Percentiles rank a stretch among this genome's conserved stretches.
phyloP scores from a whole-genome alignment of 768 basidiomycete genomes.

The Tricholoma terreum region DNA sequence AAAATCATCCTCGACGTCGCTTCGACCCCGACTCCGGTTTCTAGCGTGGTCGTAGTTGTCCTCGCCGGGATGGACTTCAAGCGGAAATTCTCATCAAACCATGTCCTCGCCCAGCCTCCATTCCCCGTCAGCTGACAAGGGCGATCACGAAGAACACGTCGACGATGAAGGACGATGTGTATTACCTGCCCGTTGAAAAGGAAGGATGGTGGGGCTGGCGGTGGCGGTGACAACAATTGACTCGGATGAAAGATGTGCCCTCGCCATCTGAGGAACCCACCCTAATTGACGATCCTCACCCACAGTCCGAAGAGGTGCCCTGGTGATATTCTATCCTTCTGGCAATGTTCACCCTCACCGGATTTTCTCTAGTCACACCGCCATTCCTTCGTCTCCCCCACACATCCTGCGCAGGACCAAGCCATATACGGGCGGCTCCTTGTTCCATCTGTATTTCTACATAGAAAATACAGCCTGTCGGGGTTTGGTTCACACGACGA shows the following conservation, averaged over 20 bases:
- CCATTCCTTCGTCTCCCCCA: background rate
- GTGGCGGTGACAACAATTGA: background rate
- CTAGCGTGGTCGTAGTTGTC: background rate
- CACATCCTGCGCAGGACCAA: background rate
- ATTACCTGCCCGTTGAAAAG: background rate
- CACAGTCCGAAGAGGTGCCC: too few species aligned
- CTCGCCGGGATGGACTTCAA: background rate
- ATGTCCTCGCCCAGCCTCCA: background rate
- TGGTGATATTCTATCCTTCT: background rate
- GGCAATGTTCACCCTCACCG: background rate
- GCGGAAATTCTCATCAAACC: background rate
- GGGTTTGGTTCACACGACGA: background rate
- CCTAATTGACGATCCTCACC: background rate
- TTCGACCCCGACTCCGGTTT: background rate
- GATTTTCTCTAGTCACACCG: background rate
- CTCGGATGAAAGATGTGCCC: background rate
- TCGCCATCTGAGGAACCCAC: background rate
- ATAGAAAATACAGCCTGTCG: background rate
- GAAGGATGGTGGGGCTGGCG: background rate
- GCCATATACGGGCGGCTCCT: background rate
- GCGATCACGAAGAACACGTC: background rate
- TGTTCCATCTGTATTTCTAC: background rate
- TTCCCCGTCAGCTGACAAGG: background rate
- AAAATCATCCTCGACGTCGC: background rate
- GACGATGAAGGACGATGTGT: background rate